Base-by-base conservation (phyloP, 768 basidiomycete genomes). In the Boletellus ananas region DNA sequence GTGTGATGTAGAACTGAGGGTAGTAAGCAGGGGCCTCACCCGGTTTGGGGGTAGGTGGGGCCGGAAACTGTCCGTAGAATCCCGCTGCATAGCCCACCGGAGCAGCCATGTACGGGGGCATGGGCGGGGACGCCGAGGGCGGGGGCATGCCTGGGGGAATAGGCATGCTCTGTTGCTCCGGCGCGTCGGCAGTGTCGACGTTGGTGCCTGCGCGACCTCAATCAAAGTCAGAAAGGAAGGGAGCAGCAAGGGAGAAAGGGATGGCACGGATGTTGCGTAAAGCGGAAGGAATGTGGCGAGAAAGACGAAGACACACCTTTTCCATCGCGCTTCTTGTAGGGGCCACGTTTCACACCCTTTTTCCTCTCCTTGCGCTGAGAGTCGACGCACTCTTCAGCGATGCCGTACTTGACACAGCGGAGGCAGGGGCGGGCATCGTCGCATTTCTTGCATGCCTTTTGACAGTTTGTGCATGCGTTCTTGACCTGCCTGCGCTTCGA, bases 241-340 rank as follows among this genome's bases (percentile, higher is more conserved):
- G 36, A 46, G 43, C 17, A 21, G 43, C 43, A 34, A 12, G 31
- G 33, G 23, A 23, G 46, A 21, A 37, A 21, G 23, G 43, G 45
- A 46, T 10, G 36, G 37, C 6, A 20, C 8, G 51, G 23, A 35
- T 36, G 62, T 59, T 55, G 56, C 43, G 49, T 52, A 49, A 50
- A 54, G 54, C 20, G 52, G 47, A 54, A 57, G 43, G 43, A 56
- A 49, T 52, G 58, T 42, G 55, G 54, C 50, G 44, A 61, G 58
- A 68, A 68, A 58, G 65, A 62, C 64, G 45, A 56, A 65, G 55
- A 70, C 83, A 70, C 65, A 89, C 87, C 80, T 79, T 85, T 88
- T 79, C 81, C 83, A 87, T 89, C 87, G 83, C 87, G 87, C 83
- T 90, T 91, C 89, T 90, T 90, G 85, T 91, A 91, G 70, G 89